phyloP scores from a whole-genome alignment of 192 early-diverging fungal species.

The Coemansia pectinata region DNA sequence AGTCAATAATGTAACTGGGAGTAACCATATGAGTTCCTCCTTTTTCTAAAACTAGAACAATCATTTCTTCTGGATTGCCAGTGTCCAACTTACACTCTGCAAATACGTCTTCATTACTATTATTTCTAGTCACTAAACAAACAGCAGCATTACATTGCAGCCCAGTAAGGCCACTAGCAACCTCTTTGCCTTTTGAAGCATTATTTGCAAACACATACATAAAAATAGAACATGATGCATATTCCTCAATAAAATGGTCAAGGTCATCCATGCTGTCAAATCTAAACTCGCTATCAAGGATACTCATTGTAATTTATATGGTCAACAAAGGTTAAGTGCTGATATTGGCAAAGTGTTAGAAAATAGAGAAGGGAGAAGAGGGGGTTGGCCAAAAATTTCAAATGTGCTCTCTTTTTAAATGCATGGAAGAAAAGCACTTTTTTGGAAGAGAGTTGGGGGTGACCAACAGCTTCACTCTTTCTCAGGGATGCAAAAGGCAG shows the following conservation, averaged over 20 bases:
- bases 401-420: neutral
- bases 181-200: neutral
- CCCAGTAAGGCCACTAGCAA: neutral
- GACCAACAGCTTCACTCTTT: neutral
- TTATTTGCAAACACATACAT: neutral
- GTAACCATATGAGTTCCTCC: no score
- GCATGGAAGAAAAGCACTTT: neutral
- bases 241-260: neutral
- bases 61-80: no score
- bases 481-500: neutral
- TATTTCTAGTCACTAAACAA: neutral
- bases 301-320: neutral
- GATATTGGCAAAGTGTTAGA: neutral
- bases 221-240: neutral
- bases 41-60: neutral
- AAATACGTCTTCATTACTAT: neutral
- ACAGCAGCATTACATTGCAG: neutral
- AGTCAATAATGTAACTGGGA: no score
- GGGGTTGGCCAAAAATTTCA: neutral
- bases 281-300: neutral
- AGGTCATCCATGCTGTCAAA: neutral
- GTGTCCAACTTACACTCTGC: neutral
- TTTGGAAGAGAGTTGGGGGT: neutral
- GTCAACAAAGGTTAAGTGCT: neutral
- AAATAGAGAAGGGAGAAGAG: neutral